Base-by-base conservation (phyloP, 2,329 filamentous ascomycete genomes). In the Ophiobolus disseminans region DNA sequence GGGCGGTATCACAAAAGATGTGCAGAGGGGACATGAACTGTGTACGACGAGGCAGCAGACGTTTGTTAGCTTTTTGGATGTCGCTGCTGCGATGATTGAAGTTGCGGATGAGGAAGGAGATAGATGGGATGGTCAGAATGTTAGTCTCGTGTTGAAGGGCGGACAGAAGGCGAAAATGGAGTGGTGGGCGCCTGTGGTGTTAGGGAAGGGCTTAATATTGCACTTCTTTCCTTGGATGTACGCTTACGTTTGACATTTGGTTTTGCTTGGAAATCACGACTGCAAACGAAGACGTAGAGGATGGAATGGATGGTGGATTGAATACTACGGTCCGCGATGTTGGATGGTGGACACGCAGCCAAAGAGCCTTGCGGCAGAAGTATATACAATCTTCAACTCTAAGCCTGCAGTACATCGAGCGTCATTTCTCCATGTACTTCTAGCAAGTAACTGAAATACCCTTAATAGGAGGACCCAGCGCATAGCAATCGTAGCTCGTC, bases 11-110 rank as follows among this genome's bases (percentile, higher is more conserved):
- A 65, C 69, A 6, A 42, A 65, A 3, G 76, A 78, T 47, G 38
- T 63, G 2, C 62, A 67, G 51, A 61, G 71, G 0, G 79, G 78
- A 2, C 76, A 81, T 55, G 48, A 41, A 35, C 55, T 82, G 13
- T 77, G 58, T 17, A 44, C 76, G 1, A 62, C 68, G 36, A 60
- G 73, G 7, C 61, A 77, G 40, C 65, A 76, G 40, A 72, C 63
- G 4, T 72, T 72, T 21, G 22, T 81, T 2, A 70, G 63, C 1
- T 81, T 76, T 39, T 30, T 75, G 4, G 79, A 81, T 54, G 55
- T 81, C 13, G 70, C 77, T 1, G 78, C 75, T 1, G 78, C 59
- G 1, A 82, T 82, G 80, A 66, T 81, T 14, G 78, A 82, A 58
- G 16, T 40, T 30, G 38, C 38, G 14, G 38, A 40, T 21, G 23